phyloP scores from a whole-genome alignment of 2,329 filamentous ascomycete species.

The Aspergillus aculeatinus region DNA sequence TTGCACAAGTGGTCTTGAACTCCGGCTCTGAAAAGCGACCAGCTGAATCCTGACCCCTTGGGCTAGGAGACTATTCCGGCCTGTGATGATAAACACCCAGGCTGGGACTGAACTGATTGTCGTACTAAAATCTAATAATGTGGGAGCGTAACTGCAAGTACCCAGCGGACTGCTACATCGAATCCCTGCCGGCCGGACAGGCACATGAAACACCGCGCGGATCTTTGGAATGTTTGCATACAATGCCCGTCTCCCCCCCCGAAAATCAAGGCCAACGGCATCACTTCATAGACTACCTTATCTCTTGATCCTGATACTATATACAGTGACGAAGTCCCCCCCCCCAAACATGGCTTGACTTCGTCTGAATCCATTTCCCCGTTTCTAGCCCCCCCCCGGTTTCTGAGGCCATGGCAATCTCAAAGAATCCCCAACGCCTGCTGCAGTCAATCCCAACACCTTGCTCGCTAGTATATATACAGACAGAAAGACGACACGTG shows the following conservation, averaged over 20 bases:
- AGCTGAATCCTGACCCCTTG: not conserved
- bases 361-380: not conserved
- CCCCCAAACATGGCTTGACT: not conserved
- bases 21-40: not conserved
- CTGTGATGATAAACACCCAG: not conserved
- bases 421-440: not conserved
- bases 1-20: not conserved
- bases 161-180: slow-evolving; percentile 1
- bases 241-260: not conserved
- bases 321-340: not conserved
- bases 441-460: not conserved
- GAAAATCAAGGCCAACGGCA: not conserved
- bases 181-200: slow-evolving; percentile 1
- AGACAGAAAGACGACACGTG: slow-evolving; percentile 6
- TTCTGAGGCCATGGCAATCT: not conserved
- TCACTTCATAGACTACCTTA: not conserved
- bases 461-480: not conserved
- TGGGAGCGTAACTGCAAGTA: slow-evolving; percentile 3
- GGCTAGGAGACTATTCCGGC: not conserved
- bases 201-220: not conserved
- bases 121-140: not conserved
- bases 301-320: not conserved
- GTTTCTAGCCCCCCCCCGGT: not conserved
- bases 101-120: not conserved
- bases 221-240: slow-evolving; percentile 1